Evolutionary conservation across 148 eudicot genomes (phyloP), one percentile per base, ranked within the genome.

Genomic region (Camellia sinensis): DNA sequence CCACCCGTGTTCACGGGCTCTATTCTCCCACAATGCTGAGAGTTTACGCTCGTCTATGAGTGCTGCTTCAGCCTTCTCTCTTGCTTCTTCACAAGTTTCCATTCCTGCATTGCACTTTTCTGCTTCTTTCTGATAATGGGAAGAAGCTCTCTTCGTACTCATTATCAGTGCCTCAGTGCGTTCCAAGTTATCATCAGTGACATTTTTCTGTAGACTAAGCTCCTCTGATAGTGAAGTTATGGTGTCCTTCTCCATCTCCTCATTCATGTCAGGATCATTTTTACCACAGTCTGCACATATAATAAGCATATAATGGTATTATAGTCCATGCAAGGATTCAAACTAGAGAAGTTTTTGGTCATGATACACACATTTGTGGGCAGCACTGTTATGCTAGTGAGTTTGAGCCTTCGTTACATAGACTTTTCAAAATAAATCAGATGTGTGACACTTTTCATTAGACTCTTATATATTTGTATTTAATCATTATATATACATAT

Each of bases 1-100:
- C 97, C 97, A 92, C 59, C 98, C 98, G 78, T 76, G 82, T 43
- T 85, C 88, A 50, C 86, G 92, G 78, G 98, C 98, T 71, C 94
- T 89, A 9, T 69, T 80, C 85, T 92, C 93, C 97, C 98, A 94
- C 61, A 88, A 11, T 66, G 85, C 80, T 18, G 94, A 85, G 67
- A 89, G 85, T 81, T 92, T 94, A 73, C 85, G 89, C 91, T 94
- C 95, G 61, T 90, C 86, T 17, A 78, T 73, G 7, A 94, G 79
- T 71, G 89, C 87, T 37, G 87, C 92, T 89, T 84, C 89, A 8
- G 98, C 94, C 81, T 82, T 94, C 82, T 94, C 97, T 82, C 98
- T 89, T 50, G 94, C 97, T 80, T 88, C 94, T 84, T 94, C 97
- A 64, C 98, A 94, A 22, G 92, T 91, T 75, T 85, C 91, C 91